These are phyloP conservation scores for Apiospora rasikravindrae DNA, from an alignment of 2,329 filamentous ascomycete genomes.

Conservation along the genomic window DNA sequence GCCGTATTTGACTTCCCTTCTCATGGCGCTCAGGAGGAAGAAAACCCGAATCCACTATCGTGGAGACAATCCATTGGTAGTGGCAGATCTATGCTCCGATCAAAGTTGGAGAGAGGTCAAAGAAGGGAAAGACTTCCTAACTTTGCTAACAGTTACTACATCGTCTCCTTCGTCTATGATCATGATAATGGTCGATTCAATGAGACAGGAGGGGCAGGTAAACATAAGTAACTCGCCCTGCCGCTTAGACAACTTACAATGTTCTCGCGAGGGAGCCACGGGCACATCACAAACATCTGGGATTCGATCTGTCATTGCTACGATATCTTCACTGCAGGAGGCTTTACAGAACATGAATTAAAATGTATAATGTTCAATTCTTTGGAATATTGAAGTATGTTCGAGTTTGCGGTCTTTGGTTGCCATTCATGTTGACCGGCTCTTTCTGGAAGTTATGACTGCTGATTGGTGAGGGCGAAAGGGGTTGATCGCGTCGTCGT, in stretches of 20 bases:
- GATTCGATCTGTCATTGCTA: neutral
- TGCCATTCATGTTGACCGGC: neutral
- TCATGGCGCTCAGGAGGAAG: neutral
- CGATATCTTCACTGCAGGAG: neutral
- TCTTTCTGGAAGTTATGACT: neutral
- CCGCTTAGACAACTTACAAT: neutral
- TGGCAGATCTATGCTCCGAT: neutral
- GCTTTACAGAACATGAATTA: neutral
- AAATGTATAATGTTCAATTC: neutral
- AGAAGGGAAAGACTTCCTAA: conserved; percentile 2
- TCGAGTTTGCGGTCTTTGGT: neutral
- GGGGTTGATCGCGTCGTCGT: conserved; percentile 1
- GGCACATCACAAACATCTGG: neutral
- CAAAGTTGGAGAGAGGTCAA: conserved; percentile 7
- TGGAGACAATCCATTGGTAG: neutral
- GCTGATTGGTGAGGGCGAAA: conserved; percentile 3
- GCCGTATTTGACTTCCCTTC: neutral
- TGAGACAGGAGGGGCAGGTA: neutral
- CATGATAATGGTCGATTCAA: neutral
- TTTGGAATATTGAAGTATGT: conserved; percentile 13
- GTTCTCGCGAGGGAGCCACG: neutral
- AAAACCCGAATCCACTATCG: neutral
- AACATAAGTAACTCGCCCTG: conserved; percentile 6
- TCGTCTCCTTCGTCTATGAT: neutral
- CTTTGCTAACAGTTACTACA: neutral